A percentile compares a stretch with the other conserved stretches of the same genome.
Conservation (phyloP, 176 grass and related monocot genomes). For the Lolium perenne region DNA sequence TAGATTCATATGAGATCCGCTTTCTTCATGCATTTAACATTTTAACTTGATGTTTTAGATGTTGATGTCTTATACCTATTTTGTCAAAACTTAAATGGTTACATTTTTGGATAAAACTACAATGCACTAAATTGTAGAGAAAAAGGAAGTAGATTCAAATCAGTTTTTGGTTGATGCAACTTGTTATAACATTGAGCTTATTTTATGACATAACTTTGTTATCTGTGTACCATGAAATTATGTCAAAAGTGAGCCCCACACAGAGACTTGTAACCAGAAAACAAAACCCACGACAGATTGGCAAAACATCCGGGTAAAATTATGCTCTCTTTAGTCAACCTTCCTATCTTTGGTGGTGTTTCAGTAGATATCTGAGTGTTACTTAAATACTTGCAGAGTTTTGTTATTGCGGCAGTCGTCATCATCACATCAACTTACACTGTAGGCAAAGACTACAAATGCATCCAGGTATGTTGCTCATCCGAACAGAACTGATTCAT, state of each 20-base stretch:
- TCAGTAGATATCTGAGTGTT: not conserved
- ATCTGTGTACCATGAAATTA: not conserved
- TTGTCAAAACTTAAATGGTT: not conserved
- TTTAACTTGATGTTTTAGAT: not conserved
- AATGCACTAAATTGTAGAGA: not conserved
- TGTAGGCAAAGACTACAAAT: not conserved
- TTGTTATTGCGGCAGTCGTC: not conserved
- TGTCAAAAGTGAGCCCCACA: not conserved
- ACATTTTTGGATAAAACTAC: not conserved
- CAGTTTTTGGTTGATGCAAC: not conserved
- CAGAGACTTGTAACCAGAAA: not conserved
- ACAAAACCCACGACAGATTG: not conserved
- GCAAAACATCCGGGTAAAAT: not conserved
- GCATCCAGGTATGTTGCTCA: not conserved
- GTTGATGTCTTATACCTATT: not conserved
- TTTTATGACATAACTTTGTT: not conserved
- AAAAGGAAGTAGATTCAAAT: not conserved
- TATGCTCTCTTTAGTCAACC: not conserved
- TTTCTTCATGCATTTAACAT: not conserved
- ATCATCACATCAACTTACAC: not conserved
- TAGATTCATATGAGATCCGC: not conserved
- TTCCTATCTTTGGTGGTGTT: not conserved
- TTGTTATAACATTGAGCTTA: not conserved
- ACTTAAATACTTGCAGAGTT: not conserved
- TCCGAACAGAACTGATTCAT: not conserved